Evolutionary conservation across 2,329 filamentous ascomycete species (phyloP).

Genomic region (Elsinoe ampelina): DNA sequence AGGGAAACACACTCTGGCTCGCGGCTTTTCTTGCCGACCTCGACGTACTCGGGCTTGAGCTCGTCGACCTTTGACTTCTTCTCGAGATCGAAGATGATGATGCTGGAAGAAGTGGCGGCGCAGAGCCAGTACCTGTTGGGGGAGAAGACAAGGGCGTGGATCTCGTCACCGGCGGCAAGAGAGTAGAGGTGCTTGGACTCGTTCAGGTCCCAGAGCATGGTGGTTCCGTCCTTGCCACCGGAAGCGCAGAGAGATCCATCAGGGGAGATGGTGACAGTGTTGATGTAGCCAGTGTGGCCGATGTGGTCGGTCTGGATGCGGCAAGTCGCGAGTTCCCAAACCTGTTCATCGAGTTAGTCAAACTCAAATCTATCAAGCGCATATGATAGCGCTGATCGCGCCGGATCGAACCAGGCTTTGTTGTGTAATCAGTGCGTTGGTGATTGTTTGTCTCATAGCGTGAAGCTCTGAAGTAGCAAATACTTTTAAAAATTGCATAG

Average conservation of each 20-base stretch:
- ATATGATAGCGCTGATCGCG: constrained; percentile 12
- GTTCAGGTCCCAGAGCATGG: constrained; percentile 99
- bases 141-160: constrained; percentile 99
- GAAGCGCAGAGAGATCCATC: constrained; percentile 98
- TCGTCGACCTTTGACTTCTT: constrained; percentile 99
- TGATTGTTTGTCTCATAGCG: constrained; percentile 97
- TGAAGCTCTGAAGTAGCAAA: constrained; percentile 99
- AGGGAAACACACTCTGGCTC: constrained; percentile 97
- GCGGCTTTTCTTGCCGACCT: constrained; percentile 96
- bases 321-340: constrained; percentile 99
- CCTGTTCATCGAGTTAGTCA: constrained; percentile 44
- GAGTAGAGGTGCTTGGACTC: constrained; percentile 99
- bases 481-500: constrained; percentile 77
- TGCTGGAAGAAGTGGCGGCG: constrained; percentile 91
- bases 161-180: constrained; percentile 98
- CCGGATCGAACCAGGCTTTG: background rate
- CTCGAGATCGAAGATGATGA: constrained; percentile 99
- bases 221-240: constrained; percentile 98
- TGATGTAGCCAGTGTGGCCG: constrained; percentile 99
- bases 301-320: constrained; percentile 99
- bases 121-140: constrained; percentile 99
- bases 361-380: background rate
- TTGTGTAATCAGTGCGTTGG: constrained; percentile 65
- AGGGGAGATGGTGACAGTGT: constrained; percentile 99
- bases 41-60: constrained; percentile 95